Conservation (phyloP, 345 rosid genomes). For the Citrus inodora region DNA sequence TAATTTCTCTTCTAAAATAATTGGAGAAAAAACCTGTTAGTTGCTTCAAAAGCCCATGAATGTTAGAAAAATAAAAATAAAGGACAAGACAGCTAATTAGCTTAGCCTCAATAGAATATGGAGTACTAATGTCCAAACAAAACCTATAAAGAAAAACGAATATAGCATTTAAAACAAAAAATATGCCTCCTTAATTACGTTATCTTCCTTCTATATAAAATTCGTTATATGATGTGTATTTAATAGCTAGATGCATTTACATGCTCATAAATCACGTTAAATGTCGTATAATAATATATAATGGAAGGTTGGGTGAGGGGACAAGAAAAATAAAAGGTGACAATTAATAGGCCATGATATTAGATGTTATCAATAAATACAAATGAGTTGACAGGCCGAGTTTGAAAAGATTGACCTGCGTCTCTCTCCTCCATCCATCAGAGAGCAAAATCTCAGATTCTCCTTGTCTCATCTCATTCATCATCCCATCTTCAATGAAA, state of each 20-base stretch:
- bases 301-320: slow-evolving; percentile 34
- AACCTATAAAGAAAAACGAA: not conserved
- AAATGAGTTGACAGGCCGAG: slow-evolving; percentile 56
- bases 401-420: slow-evolving; percentile 62
- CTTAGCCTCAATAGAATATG: slow-evolving; percentile 20
- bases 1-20: slow-evolving; percentile 27
- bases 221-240: not conserved
- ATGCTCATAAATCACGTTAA: not conserved
- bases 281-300: not conserved
- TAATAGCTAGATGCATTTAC: not conserved
- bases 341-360: slow-evolving; percentile 38
- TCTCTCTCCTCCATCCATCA: slow-evolving; percentile 20
- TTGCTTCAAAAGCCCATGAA: slow-evolving; percentile 7
- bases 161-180: slow-evolving; percentile 11
- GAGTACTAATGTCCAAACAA: slow-evolving; percentile 29
- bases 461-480: slow-evolving; percentile 38
- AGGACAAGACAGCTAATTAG: slow-evolving; percentile 41
- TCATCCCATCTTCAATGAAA: slow-evolving; percentile 33
- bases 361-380: slow-evolving; percentile 45
- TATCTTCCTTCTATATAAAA: not conserved
- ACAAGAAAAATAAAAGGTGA: slow-evolving; percentile 39
- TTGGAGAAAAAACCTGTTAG: slow-evolving; percentile 10
- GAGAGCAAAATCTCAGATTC: slow-evolving; percentile 42
- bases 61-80: not conserved
- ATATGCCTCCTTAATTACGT: slow-evolving; percentile 9